Base-by-base conservation (phyloP, 306 rosid genomes). In the Datisca glomerata region DNA sequence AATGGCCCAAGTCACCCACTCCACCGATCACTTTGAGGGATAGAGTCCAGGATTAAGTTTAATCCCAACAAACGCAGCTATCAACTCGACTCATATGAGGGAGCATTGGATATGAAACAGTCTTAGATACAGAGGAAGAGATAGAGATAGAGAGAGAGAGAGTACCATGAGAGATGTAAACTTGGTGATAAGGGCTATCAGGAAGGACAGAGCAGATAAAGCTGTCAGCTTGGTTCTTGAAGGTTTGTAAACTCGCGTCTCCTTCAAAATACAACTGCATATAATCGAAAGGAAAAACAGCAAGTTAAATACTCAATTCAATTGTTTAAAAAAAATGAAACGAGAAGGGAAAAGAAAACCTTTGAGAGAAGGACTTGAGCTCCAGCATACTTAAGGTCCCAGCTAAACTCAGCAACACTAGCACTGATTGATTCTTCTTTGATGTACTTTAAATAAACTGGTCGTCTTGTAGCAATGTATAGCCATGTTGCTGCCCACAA, bases 381-480 rank as follows among this genome's bases (percentile, higher is more conserved):
- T 49, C 97, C 95, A 3, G 95, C 93, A 48, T 80, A 89, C 59
- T 89, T 89, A 27, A 89, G 95, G 40, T 89, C 97, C 97, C 97
- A 89, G 44, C 95, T 89, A 39, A 89, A 89, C 55, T 84, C 97
- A 4, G 72, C 32, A 2, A 89, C 97, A 19, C 6, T 13, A 2
- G 78, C 95, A 53, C 77, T 74, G 8, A 80, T 77, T 41, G 75
- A 3, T 22, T 89, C 91, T 49, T 83, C 91, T 49, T 50, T 15
- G 18, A 89, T 32, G 36, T 57, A 89, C 49, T 68, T 48, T 39
- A 83, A 7, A 31, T 80, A 84, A 33, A 47, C 1, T 0, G 73
- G 8, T 43, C 41, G 77, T 55, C 6, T 56, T 1, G 95, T 77
- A 18, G 95, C 93, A 7, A 34, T 6, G 61, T 70, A 84, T 47